Percentiles rank a stretch among this genome's conserved stretches.
These are phyloP conservation scores for Asterionellopsis glacialis DNA, from an alignment of 108 stramenopile species.

Conservation along the genomic window DNA sequence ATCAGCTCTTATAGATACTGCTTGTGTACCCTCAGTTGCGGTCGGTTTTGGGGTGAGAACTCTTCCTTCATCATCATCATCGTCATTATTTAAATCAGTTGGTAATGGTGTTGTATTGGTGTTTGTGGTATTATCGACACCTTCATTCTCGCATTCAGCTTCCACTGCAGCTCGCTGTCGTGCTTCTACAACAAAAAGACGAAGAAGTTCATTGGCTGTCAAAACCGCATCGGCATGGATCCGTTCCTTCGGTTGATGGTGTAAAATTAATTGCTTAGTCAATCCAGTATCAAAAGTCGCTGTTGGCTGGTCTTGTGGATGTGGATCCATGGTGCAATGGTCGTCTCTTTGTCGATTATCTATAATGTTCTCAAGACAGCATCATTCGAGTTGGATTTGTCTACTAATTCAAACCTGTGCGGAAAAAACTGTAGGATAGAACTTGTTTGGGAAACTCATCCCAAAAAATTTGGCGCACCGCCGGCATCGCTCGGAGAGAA, in stretches of 20 bases:
- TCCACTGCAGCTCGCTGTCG: conserved; percentile 33
- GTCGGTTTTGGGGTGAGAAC: no score
- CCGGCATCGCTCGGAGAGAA: no score
- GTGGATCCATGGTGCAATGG: no score
- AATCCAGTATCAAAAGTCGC: conserved; percentile 4
- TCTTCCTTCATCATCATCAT: conserved; percentile 1
- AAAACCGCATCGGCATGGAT: conserved; percentile 22
- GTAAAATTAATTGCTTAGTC: conserved; percentile 5
- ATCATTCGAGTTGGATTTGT: no score
- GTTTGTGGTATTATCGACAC: neutral
- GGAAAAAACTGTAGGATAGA: no score
- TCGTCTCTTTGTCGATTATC: no score
- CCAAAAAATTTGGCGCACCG: no score
- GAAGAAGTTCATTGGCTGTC: conserved; percentile 26
- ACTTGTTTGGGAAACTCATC: no score
- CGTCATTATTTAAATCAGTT: neutral
- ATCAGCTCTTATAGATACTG: conserved; percentile 25
- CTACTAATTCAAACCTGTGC: no score
- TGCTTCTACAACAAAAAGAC: conserved; percentile 32
- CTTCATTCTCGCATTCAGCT: conserved; percentile 20
- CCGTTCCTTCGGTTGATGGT: neutral
- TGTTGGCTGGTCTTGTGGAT: no score
- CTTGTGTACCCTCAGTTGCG: neutral
- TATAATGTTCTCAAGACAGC: no score
- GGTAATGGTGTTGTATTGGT: neutral